Conservation (phyloP, 768 basidiomycete species). For the Mycena olivaceomarginata region DNA sequence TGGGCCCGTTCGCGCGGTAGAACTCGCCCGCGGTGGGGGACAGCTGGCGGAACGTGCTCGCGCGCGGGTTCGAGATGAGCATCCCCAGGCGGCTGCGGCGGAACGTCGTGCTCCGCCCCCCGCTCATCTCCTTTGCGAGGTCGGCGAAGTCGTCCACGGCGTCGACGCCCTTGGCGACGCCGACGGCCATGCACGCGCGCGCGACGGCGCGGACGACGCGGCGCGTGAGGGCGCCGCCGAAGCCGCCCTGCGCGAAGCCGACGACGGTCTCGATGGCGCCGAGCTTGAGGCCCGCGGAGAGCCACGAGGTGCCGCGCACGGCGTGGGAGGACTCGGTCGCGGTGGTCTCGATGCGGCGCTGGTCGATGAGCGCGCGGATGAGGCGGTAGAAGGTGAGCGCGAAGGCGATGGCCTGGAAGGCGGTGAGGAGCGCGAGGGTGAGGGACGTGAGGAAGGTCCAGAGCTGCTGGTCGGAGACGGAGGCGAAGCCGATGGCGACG, state of each 20-base stretch:
- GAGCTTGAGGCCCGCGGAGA: conserved; percentile 75
- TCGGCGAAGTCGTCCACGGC: conserved; percentile 70
- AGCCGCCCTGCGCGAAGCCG: conserved; percentile 76
- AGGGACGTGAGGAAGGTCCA: conserved; percentile 77
- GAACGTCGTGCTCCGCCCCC: conserved; percentile 41
- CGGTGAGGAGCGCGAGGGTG: conserved; percentile 75
- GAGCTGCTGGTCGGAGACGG: conserved; percentile 56
- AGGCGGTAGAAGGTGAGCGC: conserved; percentile 77
- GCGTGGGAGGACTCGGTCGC: conserved; percentile 67
- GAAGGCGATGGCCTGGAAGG: conserved; percentile 77
- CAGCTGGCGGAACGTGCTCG: conserved; percentile 74
- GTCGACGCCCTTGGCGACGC: conserved; percentile 79
- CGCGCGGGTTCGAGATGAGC: conserved; percentile 74
- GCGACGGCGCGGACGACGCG: conserved; percentile 75
- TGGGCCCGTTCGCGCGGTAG: conserved; percentile 50
- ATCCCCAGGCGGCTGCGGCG: conserved; percentile 63
- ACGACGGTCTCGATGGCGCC: conserved; percentile 79
- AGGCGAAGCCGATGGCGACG: conserved; percentile 65
- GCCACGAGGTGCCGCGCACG: conserved; percentile 80
- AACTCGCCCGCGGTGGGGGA: conserved; percentile 66
- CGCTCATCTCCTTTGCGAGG: conserved; percentile 62
- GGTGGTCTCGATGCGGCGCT: conserved; percentile 70
- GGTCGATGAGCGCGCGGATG: conserved; percentile 66
- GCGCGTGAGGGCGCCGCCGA: conserved; percentile 72
- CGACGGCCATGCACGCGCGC: conserved; percentile 75